Percentiles rank a stretch among this genome's conserved stretches.
phyloP scores from a whole-genome alignment of 371 early-diverging fungal species.

The Mortierella sp. region DNA sequence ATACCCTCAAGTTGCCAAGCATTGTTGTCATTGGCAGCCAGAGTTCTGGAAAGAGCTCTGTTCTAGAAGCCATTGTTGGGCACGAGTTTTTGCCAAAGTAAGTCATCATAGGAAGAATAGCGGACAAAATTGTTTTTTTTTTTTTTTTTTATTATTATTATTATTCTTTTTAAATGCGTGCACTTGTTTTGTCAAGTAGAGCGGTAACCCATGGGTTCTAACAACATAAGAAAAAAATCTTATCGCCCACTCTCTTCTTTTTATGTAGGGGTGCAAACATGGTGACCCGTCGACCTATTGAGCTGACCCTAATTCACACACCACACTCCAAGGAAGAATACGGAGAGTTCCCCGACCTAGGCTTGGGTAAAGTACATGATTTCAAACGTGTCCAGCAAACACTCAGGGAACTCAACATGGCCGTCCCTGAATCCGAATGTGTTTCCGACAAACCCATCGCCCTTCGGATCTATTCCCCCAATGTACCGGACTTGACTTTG shows the following conservation, averaged over 20 bases:
- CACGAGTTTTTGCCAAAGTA: constrained; percentile 98
- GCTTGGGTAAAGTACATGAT: constrained; percentile 87
- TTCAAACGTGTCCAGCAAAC: constrained; percentile 92
- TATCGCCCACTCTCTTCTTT: neutral
- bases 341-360: constrained; percentile 94
- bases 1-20: constrained; percentile 88
- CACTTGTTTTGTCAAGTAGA: too few relatives aligned
- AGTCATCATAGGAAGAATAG: constrained; percentile 21
- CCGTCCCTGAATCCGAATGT: constrained; percentile 93
- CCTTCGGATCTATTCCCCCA: constrained; percentile 91
- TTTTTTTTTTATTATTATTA: neutral
- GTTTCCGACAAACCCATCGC: constrained; percentile 95
- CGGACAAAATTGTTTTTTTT: neutral
- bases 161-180: neutral
- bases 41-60: constrained; percentile 98
- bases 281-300: constrained; percentile 99
- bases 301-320: constrained; percentile 95
- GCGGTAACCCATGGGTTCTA: too few relatives aligned
- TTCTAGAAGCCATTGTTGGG: constrained; percentile 99
- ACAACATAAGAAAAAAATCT: neutral
- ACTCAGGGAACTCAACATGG: constrained; percentile 90
- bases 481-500: constrained; percentile 96
- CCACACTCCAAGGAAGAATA: constrained; percentile 89
- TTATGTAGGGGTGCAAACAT: constrained; percentile 90
- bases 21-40: constrained; percentile 99